These are phyloP conservation scores for Diplodia seriata DNA, from an alignment of 2,329 filamentous ascomycete genomes.

Conservation along the genomic window DNA sequence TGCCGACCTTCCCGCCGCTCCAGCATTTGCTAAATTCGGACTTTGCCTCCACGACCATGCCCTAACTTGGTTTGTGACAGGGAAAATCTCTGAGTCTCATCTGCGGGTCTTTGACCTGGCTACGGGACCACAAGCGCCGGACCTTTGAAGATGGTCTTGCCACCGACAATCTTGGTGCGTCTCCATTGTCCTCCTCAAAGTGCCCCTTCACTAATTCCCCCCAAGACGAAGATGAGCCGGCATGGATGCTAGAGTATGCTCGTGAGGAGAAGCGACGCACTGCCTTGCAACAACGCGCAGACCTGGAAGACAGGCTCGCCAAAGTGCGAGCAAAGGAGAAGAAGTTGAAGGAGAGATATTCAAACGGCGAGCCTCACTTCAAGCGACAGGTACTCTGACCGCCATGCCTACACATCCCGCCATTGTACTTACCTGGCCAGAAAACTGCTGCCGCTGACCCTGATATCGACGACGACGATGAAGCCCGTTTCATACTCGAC, in stretches of 20 bases:
- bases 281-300: constrained; percentile 70
- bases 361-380: constrained; percentile 55
- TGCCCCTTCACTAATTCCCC: constrained; percentile 31
- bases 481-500: constrained; percentile 76
- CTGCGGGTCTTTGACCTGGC: constrained; percentile 87
- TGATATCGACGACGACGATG: constrained; percentile 50
- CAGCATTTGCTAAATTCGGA: too few relatives aligned
- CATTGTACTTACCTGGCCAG: constrained; percentile 34
- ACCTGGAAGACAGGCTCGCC: constrained; percentile 75
- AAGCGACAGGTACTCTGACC: constrained; percentile 55
- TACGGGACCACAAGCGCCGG: constrained; percentile 78
- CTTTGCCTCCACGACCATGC: too few relatives aligned
- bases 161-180: constrained; percentile 51
- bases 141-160: constrained; percentile 62
- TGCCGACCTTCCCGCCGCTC: too few relatives aligned
- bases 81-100: constrained; percentile 93
- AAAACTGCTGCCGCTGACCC: constrained; percentile 35
- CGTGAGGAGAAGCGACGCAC: constrained; percentile 71
- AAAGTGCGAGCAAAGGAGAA: constrained; percentile 67
- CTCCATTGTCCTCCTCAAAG: neutral
- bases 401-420: too few relatives aligned
- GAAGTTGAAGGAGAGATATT: constrained; percentile 62
- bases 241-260: constrained; percentile 84
- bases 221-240: constrained; percentile 71
- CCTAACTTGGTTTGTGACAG: constrained; percentile 44